Evolutionary conservation across 306 rosid species (phyloP).

Genomic region (Fagus sylvatica): DNA sequence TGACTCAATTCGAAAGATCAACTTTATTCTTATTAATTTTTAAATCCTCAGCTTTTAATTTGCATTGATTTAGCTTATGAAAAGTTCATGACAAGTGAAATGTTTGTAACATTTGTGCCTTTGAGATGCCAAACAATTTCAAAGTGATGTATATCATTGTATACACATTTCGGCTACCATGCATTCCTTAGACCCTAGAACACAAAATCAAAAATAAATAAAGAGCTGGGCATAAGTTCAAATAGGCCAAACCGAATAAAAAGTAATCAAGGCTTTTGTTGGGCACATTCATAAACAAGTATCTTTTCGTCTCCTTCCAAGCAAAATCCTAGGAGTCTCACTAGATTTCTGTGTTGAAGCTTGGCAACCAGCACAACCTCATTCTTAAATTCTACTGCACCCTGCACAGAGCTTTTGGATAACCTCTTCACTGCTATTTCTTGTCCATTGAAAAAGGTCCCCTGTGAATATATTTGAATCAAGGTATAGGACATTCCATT

Average conservation of each 20-base stretch:
- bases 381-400: constrained; percentile 60
- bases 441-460: constrained; percentile 46
- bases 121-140: no score
- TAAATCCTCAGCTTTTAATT: no score
- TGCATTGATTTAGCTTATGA: neutral
- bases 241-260: constrained; percentile 49
- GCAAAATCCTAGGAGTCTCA: constrained; percentile 63
- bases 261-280: constrained; percentile 61
- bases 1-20: no score
- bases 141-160: no score
- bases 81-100: constrained; percentile 1
- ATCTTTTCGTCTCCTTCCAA: constrained; percentile 50
- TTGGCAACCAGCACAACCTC: constrained; percentile 64
- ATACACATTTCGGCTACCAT: no score
- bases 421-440: constrained; percentile 71
- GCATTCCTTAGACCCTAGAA: no score
- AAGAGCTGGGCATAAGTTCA: neutral
- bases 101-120: neutral
- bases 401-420: constrained; percentile 54
- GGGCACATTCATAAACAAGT: constrained; percentile 70
- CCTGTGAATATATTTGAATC: constrained; percentile 38
- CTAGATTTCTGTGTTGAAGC: constrained; percentile 78
- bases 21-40: no score
- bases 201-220: no score
- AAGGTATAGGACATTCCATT: no score